Evolutionary conservation across 2,329 filamentous ascomycete genomes (phyloP).

Genomic region (Aureobasidium sp.): DNA sequence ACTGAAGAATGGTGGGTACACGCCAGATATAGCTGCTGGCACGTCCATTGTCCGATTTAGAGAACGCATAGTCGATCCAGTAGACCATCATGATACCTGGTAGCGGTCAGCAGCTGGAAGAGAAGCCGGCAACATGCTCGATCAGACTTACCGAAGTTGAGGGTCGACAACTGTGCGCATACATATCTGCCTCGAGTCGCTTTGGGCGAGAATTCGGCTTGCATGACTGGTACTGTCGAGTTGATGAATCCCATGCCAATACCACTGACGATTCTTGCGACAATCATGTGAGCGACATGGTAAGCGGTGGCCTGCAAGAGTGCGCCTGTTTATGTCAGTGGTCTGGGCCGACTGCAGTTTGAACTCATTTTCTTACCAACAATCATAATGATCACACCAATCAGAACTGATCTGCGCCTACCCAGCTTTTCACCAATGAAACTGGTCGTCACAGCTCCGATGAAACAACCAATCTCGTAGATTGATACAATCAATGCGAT

Average conservation of each 20-base stretch:
- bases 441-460: constrained; percentile 33
- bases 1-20: constrained; percentile 36
- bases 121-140: neutral
- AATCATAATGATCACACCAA: constrained; percentile 38
- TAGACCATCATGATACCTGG: constrained; percentile 34
- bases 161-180: constrained; percentile 40
- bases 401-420: constrained; percentile 35
- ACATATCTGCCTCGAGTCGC: constrained; percentile 31
- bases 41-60: constrained; percentile 20
- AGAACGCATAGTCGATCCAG: constrained; percentile 41
- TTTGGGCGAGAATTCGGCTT: constrained; percentile 34
- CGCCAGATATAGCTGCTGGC: constrained; percentile 32
- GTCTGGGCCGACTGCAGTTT: too few relatives aligned
- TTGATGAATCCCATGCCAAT: constrained; percentile 28
- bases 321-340: constrained; percentile 21
- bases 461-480: constrained; percentile 38
- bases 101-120: neutral
- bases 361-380: constrained; percentile 11
- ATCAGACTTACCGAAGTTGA: constrained; percentile 34
- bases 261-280: constrained; percentile 21
- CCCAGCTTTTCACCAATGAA: constrained; percentile 39
- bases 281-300: constrained; percentile 20
- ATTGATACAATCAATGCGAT: constrained; percentile 42
- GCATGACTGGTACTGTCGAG: constrained; percentile 37
- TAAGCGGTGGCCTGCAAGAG: constrained; percentile 20